phyloP scores from a whole-genome alignment of 305 asterid species.

The Fraxinus albicans region DNA sequence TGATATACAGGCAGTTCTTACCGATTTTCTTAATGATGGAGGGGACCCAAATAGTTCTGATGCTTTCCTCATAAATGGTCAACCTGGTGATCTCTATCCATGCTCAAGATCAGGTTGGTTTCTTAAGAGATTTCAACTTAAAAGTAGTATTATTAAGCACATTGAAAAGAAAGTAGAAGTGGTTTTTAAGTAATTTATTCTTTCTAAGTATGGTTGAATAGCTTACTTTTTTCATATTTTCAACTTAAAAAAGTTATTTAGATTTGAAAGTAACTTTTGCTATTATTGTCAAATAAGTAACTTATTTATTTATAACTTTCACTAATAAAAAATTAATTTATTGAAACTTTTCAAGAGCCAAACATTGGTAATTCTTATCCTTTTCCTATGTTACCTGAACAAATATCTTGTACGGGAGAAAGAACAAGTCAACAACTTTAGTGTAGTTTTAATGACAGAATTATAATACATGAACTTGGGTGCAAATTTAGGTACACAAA shows the following conservation, averaged over 20 bases:
- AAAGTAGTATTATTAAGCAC: not conserved
- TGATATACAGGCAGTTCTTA: conserved; percentile 31
- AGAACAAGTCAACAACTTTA: not conserved
- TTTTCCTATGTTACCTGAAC: not conserved
- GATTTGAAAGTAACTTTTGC: not conserved
- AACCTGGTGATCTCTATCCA: conserved; percentile 58
- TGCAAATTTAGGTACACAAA: not conserved
- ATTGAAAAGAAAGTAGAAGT: not conserved
- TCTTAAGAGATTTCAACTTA: not conserved
- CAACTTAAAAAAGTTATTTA: too few relatives aligned
- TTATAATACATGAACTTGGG: not conserved
- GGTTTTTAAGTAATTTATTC: not conserved
- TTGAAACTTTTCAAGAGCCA: not conserved
- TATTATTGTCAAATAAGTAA: not conserved
- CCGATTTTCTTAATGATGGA: conserved; percentile 33
- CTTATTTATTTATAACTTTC: not conserved
- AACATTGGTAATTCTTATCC: not conserved
- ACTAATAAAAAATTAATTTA: too few relatives aligned
- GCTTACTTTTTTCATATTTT: not conserved
- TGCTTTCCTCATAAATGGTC: conserved; percentile 63
- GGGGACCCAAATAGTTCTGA: conserved; percentile 44
- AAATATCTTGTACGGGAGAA: not conserved
- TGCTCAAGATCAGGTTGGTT: conserved; percentile 53
- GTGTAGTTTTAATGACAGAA: not conserved
- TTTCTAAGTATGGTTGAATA: not conserved